A percentile compares a stretch with the other conserved stretches of the same genome.
These are phyloP conservation scores for Cucurbita pepo DNA, from an alignment of 306 rosid genomes.

Conservation along the genomic window DNA sequence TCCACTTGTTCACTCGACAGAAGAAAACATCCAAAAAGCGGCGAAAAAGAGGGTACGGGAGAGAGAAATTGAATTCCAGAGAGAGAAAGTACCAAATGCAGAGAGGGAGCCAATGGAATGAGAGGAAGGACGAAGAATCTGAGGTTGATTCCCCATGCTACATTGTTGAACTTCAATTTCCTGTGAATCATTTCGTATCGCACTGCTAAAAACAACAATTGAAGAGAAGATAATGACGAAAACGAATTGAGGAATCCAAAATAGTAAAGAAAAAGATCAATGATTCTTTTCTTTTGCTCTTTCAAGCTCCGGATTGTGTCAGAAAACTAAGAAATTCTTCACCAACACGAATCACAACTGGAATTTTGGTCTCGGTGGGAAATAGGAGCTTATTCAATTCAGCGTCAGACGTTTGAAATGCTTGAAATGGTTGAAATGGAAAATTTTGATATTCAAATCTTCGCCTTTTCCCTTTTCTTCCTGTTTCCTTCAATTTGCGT, in stretches of 20 bases:
- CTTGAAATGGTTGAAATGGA: not conserved
- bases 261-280: not conserved
- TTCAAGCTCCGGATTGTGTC: not conserved
- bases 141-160: not conserved
- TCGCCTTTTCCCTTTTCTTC: not conserved
- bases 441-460: not conserved
- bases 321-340: not conserved
- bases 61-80: not conserved
- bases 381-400: not conserved
- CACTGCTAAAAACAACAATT: not conserved
- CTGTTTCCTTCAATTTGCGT: not conserved
- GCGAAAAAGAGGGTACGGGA: not conserved
- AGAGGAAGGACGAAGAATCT: not conserved
- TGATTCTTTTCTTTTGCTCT: not conserved
- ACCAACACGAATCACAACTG: not conserved
- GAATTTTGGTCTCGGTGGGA: not conserved
- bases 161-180: not conserved
- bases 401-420: not conserved
- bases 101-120: not conserved
- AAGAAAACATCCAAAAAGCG: not conserved
- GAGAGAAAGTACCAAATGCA: not conserved
- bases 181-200: not conserved
- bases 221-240: not conserved
- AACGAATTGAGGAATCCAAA: not conserved
- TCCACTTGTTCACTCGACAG: not conserved